Base-by-base conservation (phyloP, 306 rosid genomes). In the Lathyrus aphaca region DNA sequence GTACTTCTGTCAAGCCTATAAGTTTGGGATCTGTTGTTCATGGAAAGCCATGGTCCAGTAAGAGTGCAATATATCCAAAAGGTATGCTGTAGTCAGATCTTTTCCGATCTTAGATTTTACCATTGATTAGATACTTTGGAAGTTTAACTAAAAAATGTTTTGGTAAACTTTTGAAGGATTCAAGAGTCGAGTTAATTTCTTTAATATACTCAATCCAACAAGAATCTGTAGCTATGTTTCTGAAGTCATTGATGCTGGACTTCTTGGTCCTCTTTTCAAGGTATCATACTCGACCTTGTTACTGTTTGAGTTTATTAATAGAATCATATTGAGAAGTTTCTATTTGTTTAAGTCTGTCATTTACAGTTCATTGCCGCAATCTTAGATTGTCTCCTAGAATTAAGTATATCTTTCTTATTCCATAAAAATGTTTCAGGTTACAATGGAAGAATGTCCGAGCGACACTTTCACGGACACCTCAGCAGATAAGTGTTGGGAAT, bases 181-280 rank as follows among this genome's bases (percentile, higher is more conserved):
- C 85, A 80, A 76, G 86, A 91, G 96, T 75, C 84, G 89, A 53
- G 89, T 82, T 25, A 78, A 53, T 58, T 95, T 86, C 86, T 79
- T 56, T 40, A 87, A 85, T 64, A 77, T 95, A 68, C 75, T 80
- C 25, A 67, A 84, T 83, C 99, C 96, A n/a, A 46, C 86, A 64
- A 86, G 69, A 67, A 60, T 79, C 25, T 84, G 86, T 73, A 80
- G 79, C 81, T 95, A 91, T 78, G 69, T 82, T 55, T 95, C 95
- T 50, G 92, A 91, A 87, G 96, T 95, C 43, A 65, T 89, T 54
- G 92, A 91, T 84, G 95, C 89, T 42, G 97, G 97, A 56, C 74
- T 89, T 40, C 85, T 91, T 64, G 95, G 99, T 42, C 99, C 99
- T 53, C 82, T 91, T 68, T 95, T 91, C 77, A 86, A 89, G 96